These are phyloP conservation scores for Barnettozyma sp. DNA, from an alignment of 805 yeast species.

Conservation along the genomic window DNA sequence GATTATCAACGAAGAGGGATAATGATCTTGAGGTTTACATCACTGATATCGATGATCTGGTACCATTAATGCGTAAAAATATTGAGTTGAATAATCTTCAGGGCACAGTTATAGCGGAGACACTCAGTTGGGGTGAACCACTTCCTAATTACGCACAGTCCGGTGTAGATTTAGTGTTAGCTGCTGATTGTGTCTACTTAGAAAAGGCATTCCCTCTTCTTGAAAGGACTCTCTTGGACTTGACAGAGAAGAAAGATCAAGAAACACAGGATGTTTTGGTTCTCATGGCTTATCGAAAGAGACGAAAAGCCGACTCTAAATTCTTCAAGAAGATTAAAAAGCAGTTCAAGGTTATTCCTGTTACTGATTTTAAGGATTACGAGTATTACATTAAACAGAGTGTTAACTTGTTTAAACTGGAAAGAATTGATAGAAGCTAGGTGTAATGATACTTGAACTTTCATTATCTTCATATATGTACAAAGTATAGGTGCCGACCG, in stretches of 20 bases:
- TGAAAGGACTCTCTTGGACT: slow-evolving; percentile 41
- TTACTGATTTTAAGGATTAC: slow-evolving; percentile 30
- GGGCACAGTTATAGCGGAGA: slow-evolving; percentile 33
- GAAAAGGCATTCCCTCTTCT: slow-evolving; percentile 48
- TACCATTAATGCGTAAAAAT: slow-evolving; percentile 42
- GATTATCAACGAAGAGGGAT: slow-evolving; percentile 18
- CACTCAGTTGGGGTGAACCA: slow-evolving; percentile 38
- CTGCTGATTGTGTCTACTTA: slow-evolving; percentile 56
- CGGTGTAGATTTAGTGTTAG: slow-evolving; percentile 40
- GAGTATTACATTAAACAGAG: slow-evolving; percentile 32
- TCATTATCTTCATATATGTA: too few relatives aligned
- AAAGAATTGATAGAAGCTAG: too few relatives aligned
- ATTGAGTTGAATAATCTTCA: slow-evolving; percentile 34
- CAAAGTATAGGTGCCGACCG: too few relatives aligned
- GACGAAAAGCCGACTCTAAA: slow-evolving; percentile 38
- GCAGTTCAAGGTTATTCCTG: slow-evolving; percentile 26
- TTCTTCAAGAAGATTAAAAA: slow-evolving; percentile 29
- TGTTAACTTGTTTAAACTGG: slow-evolving; percentile 36
- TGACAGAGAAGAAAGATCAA: slow-evolving; percentile 29
- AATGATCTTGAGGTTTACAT: slow-evolving; percentile 33
- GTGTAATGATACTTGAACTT: too few relatives aligned
- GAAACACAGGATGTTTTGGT: slow-evolving; percentile 39
- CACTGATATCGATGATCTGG: slow-evolving; percentile 43
- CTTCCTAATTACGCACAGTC: slow-evolving; percentile 31
- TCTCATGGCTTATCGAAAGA: slow-evolving; percentile 46